Base-by-base conservation (phyloP, 2,329 filamentous ascomycete species). In the Chaetomium globosum region DNA sequence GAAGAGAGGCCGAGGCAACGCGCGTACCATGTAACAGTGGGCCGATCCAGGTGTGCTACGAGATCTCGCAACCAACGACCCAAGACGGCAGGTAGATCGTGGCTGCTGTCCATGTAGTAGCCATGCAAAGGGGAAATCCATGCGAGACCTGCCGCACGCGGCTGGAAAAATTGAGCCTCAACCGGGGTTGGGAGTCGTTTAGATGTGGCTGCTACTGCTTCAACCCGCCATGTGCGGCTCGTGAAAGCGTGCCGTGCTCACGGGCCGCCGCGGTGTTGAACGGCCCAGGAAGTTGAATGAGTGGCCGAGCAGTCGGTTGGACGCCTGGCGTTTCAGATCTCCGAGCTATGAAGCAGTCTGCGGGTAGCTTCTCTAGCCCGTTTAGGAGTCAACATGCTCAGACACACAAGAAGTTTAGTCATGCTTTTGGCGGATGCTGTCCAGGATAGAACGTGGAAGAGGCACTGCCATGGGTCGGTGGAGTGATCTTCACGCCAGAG, bases 301-400 rank as follows among this genome's bases (percentile, higher is more conserved):
- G 13, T 19, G 39, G 28, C 16, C n/a, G 53, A 13, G 36, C 30
- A 49, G 21, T 39, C 53, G 56, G 43, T 58, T 39, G 30, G 48
- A 28, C 19, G 30, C 19, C 36, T 52, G 43, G 54, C 58, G 67
- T 67, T 69, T 69, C 67, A 67, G 60, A 67, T 65, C 58, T 58
- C 33, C 65, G 54, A 23, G 3, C 21, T 16, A 28, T 58, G 61
- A 59, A 39, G 57, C 43, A 59, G 64, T 30, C 46, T 10, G 26
- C 33, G 39, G 33, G 19, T 8, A 54, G 55, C 59, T 31, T 6
- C 19, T 21, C 12, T 57, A 48, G 57, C 10, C 23, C 21, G 30
- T 30, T 26, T 31, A 39, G 58, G 58, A 60, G 28, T n/a, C n/a
- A 51, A 28, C n/a, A 53, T 28, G 48, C 26, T 7, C 12, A 46